Evolutionary conservation across 106 monocot species (phyloP), one percentile per base, ranked within the genome.

Genomic region (Dioscorea zingiberensis): DNA sequence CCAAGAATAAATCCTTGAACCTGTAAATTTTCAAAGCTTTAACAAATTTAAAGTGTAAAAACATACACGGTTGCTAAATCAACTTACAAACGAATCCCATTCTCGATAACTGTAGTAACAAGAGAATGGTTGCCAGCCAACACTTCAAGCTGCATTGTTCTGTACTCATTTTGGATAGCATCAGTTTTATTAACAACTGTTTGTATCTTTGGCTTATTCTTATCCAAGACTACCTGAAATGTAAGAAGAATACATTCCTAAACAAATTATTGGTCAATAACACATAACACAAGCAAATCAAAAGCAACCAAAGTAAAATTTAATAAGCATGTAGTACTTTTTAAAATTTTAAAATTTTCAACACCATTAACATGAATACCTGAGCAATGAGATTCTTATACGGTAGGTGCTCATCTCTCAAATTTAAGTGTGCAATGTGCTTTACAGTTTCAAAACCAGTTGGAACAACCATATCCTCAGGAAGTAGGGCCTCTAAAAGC

Each of bases 181-280:
- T 89, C 97, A 48, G 62, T 80, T 77, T 98, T 98, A 65, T 98
- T 98, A 44, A 98, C 93, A 70, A 98, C 97, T 48, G 97, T 98
- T 69, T 89, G 73, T 76, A 98, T 93, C 38, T 87, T 86, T 64
- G 89, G 86, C 73, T 70, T 89, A 75, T 98, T 93, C 71, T 98
- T 93, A 62, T 98, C 98, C 75, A 98, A 72, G 29, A 93, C 74
- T 27, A 98, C 93, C 94, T 95, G 80, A 67, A 77, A 75, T 24
- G 22, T 4, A n/a, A n/a, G 47, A 65, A 60, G 46, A 4, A 60
- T n/a, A 27, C n/a, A 18, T 47, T 46, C 26, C 44, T 54, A 13
- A 73, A 32, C 16, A 38, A 18, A 6, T 38, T 38, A 38, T 2
- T 38, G 6, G 6, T 10, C 38, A 6, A 38, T 38, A 2, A 38